Conservation (phyloP, 148 eudicot species). For the Dianthus caryophyllus region DNA sequence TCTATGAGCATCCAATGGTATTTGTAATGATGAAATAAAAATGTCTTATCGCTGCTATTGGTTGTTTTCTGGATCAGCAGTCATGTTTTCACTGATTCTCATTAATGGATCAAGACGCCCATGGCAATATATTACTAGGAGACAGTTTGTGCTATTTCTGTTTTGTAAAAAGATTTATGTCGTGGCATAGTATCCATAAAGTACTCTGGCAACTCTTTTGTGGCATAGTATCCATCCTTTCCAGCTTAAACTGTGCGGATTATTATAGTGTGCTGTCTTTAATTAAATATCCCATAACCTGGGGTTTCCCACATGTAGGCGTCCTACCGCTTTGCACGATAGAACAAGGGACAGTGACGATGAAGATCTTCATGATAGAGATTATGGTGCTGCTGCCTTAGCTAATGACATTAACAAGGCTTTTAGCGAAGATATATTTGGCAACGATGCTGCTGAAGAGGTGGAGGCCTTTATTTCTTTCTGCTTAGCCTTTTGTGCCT, state of each 20-base stretch:
- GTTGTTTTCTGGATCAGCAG: conserved; percentile 3
- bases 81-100: neutral
- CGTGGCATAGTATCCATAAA: neutral
- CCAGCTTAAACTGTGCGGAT: neutral
- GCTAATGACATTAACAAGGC: conserved; percentile 89
- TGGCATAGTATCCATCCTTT: neutral
- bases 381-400: conserved; percentile 82
- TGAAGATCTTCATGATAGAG: conserved; percentile 83
- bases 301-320: conserved; percentile 43
- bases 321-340: conserved; percentile 91
- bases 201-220: neutral
- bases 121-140: neutral
- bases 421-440: conserved; percentile 53
- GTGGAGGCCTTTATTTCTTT: conserved; percentile 32
- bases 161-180: neutral
- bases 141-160: neutral
- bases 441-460: conserved; percentile 66
- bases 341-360: conserved; percentile 95
- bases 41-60: neutral
- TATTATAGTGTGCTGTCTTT: neutral
- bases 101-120: neutral
- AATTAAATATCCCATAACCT: conserved; percentile 1
- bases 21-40: neutral
- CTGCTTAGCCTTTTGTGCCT: conserved; percentile 10
- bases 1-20: neutral